These are phyloP conservation scores for Acanthamoeba healyi DNA, from an alignment of 208 protist species.

Conservation along the genomic window DNA sequence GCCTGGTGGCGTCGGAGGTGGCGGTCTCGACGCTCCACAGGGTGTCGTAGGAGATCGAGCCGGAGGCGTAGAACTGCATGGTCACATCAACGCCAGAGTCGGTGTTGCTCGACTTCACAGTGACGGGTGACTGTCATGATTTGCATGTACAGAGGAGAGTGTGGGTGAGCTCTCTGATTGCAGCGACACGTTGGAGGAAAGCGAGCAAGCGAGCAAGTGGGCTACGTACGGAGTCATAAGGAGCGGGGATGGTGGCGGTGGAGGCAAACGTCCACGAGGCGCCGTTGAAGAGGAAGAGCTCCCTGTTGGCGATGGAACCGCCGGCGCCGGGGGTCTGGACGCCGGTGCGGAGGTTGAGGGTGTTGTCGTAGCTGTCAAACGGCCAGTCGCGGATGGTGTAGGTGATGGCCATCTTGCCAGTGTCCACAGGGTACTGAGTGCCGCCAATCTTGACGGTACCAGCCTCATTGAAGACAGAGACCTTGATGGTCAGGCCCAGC, in stretches of 20 bases:
- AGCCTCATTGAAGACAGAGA: not conserved
- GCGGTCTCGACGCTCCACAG: slow-evolving; percentile 7
- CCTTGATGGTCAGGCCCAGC: not conserved
- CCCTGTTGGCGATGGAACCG: not conserved
- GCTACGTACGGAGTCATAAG: not conserved
- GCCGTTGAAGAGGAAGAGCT: slow-evolving; percentile 10
- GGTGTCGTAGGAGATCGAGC: not conserved
- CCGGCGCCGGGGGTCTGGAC: not conserved
- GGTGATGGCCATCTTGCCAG: not conserved
- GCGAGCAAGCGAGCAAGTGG: too few relatives aligned
- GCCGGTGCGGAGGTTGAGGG: not conserved
- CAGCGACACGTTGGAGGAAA: not conserved
- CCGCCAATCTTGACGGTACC: not conserved
- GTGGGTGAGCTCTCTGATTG: too few relatives aligned
- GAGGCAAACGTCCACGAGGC: slow-evolving; percentile 13
- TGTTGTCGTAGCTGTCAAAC: not conserved
- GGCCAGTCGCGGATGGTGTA: slow-evolving; percentile 1
- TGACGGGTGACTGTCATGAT: slow-evolving; percentile 5
- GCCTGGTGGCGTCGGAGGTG: not conserved
- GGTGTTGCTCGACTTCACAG: not conserved
- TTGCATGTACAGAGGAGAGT: not conserved
- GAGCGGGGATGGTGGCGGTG: not conserved
- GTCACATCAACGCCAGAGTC: not conserved
- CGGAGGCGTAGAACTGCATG: slow-evolving; percentile 2
- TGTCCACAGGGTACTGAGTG: not conserved